Conservation (phyloP, 805 yeast genomes). For the Candida pseudoglaebosa region DNA sequence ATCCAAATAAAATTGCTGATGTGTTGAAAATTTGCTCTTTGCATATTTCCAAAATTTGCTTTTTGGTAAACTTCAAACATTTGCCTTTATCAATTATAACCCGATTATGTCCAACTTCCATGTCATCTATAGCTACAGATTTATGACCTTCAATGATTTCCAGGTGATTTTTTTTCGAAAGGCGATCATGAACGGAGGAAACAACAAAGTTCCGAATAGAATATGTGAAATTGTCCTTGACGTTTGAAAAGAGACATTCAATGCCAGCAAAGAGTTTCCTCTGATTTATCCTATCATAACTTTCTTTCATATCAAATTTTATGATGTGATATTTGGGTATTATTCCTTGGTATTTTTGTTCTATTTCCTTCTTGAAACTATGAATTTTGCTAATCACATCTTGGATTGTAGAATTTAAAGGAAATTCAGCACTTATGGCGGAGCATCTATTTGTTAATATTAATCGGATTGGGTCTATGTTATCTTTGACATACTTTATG, state of each 20-base stretch:
- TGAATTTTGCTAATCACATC: conserved; percentile 42
- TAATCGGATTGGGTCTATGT: conserved; percentile 41
- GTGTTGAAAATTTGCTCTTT: conserved; percentile 53
- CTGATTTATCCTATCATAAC: conserved; percentile 71
- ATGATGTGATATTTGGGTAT: conserved; percentile 45
- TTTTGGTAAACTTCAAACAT: conserved; percentile 34
- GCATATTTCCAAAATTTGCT: conserved; percentile 44
- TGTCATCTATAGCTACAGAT: conserved; percentile 10
- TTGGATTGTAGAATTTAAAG: conserved; percentile 37
- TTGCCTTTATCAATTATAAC: conserved; percentile 17
- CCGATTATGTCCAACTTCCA: background rate
- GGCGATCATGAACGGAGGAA: conserved; percentile 5
- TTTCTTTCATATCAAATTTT: conserved; percentile 72
- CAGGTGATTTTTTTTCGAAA: background rate
- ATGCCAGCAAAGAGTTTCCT: conserved; percentile 33
- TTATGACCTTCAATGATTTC: background rate
- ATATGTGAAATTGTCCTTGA: conserved; percentile 14
- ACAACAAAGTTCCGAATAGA: conserved; percentile 18
- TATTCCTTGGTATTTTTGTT: conserved; percentile 5
- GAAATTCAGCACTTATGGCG: conserved; percentile 8
- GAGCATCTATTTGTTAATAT: conserved; percentile 12
- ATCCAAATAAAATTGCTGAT: conserved; percentile 32
- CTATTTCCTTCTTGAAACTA: conserved; percentile 29
- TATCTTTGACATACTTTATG: conserved; percentile 25
- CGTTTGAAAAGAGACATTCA: conserved; percentile 22